These are phyloP conservation scores for Leptographium radiaticola DNA, from an alignment of 2,329 filamentous ascomycete genomes.

Conservation along the genomic window DNA sequence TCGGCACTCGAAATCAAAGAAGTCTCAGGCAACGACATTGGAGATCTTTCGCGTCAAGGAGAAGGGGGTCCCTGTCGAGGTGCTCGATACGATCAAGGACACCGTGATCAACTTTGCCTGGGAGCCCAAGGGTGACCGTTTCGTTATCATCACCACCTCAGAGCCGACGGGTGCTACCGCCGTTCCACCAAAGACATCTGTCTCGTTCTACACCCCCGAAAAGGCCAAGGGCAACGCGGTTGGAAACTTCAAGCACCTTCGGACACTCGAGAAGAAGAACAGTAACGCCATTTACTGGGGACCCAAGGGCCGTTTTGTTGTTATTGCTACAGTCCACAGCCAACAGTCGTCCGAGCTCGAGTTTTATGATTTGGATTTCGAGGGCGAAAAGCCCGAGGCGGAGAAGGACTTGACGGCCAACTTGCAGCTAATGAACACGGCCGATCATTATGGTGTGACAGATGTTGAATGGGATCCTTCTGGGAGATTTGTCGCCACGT, in stretches of 20 bases:
- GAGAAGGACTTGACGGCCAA: slow-evolving; percentile 94
- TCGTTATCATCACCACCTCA: slow-evolving; percentile 90
- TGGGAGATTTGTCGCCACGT: slow-evolving; percentile 85
- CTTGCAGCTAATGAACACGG: slow-evolving; percentile 84
- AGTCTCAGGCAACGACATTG: slow-evolving; percentile 89
- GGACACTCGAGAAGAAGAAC: slow-evolving; percentile 97
- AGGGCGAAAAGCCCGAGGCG: slow-evolving; percentile 85
- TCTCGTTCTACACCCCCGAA: slow-evolving; percentile 93
- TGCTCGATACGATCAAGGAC: slow-evolving; percentile 94
- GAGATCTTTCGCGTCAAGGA: slow-evolving; percentile 97
- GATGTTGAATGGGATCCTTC: slow-evolving; percentile 98
- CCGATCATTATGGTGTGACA: slow-evolving; percentile 93
- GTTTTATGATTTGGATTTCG: slow-evolving; percentile 96
- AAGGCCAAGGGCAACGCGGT: slow-evolving; percentile 70
- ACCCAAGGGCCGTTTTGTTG: slow-evolving; percentile 85
- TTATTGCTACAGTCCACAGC: slow-evolving; percentile 85
- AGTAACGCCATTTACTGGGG: slow-evolving; percentile 99
- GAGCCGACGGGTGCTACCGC: slow-evolving; percentile 68
- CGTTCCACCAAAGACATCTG: slow-evolving; percentile 84
- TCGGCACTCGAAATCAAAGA: slow-evolving; percentile 97
- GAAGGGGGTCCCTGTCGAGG: slow-evolving; percentile 96
- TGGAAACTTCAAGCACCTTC: slow-evolving; percentile 93
- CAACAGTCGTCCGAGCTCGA: slow-evolving; percentile 91
- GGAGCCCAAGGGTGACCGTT: slow-evolving; percentile 96
- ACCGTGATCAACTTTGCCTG: slow-evolving; percentile 99